These are phyloP conservation scores for Trichoderma cornu-damae DNA, from an alignment of 2,329 filamentous ascomycete species.

Conservation along the genomic window DNA sequence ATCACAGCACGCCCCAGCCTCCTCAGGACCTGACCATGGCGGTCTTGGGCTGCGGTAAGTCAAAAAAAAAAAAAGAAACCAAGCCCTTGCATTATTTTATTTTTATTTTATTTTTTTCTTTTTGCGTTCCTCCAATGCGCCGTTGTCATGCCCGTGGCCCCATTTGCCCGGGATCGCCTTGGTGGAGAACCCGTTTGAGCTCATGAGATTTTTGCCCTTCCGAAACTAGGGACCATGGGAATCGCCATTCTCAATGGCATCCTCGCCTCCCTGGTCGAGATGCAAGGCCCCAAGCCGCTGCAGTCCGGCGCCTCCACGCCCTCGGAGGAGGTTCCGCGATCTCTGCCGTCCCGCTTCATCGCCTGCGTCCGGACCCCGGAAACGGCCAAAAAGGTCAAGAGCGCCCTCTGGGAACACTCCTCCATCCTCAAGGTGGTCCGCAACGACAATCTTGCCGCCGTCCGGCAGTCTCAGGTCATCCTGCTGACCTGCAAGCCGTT, in stretches of 20 bases:
- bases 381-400: constrained; percentile 63
- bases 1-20: constrained; percentile 34
- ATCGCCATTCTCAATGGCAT: constrained; percentile 79
- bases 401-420: constrained; percentile 59
- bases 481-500: constrained; percentile 78
- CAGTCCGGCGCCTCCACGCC: constrained; percentile 44
- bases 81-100: too few species aligned
- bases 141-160: neutral
- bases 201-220: too few species aligned
- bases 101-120: too few species aligned
- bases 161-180: neutral
- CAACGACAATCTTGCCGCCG: constrained; percentile 65
- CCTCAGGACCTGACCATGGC: constrained; percentile 61
- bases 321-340: constrained; percentile 45
- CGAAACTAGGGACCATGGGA: constrained; percentile 66
- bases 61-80: neutral
- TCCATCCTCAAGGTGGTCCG: constrained; percentile 60
- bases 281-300: constrained; percentile 43
- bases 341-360: constrained; percentile 70
- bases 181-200: neutral
- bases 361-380: constrained; percentile 71
- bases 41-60: constrained; percentile 74
- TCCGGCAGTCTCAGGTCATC: constrained; percentile 64
- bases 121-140: neutral
- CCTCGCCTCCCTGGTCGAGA: constrained; percentile 60